Evolutionary conservation across 1,139 yeast species (phyloP), one percentile per base, ranked within the genome.

Genomic region (Pichia sp.): DNA sequence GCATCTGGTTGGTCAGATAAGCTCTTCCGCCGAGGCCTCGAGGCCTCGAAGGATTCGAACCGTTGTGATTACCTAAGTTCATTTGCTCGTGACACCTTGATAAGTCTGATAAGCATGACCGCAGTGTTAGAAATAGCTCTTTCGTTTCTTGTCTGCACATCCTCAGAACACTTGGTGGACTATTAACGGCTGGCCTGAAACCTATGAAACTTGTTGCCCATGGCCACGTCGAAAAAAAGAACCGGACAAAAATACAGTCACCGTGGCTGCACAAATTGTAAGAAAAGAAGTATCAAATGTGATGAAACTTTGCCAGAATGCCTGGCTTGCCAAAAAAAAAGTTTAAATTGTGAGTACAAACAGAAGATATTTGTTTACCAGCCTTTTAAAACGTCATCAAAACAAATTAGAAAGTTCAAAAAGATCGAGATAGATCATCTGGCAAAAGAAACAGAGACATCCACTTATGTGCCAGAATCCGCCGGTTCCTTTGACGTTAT

Each of bases 281-380:
- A 52, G 14, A 29, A 16, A 16, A 34, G 55, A 38, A 36, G 55
- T 16, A 49, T 52, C n/a, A 53, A 53, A 46, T 53, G 55, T 42
- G 55, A 53, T n/a, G 55, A 53, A 42, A 46, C 49, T 5, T 43
- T 48, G 33, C 55, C 55, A 6, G 33, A 12, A 4, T 52, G 55
- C 44, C 14, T 43, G n/a, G 24, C 49, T 36, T 52, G 55, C 17
- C 17, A 48, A 17, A 52, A 48, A 12, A 48, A 48, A 16, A 16
- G 27, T 16, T 29, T 52, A n/a, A 29, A 16, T 4, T 51, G 54
- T 33, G 9, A 9, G n/a, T 40, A 40, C n/a, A 12, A 31, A 12
- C 34, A 31, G 12, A 31, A 31, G 34, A 31, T 31, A 31, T 31
- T 31, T 31, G 34, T 31, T 31, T 31, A 31, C 12, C 34, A 31